phyloP scores from a whole-genome alignment of 352 stramenopile genomes.

The Globisporangium okanoganense region DNA sequence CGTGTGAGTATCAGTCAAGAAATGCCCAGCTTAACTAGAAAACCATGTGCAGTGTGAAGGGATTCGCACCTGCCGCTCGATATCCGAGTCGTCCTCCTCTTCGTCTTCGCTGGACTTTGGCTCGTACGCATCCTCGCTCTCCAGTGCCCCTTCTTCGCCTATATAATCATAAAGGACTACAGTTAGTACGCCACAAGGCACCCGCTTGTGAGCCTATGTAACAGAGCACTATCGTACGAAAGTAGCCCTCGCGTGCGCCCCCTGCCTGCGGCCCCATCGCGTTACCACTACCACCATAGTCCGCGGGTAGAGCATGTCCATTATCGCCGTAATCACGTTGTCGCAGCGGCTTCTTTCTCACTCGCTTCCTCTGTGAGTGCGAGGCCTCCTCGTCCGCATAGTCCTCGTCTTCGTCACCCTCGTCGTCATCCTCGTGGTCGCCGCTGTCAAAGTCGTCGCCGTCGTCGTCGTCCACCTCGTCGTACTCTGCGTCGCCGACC shows the following conservation, averaged over 20 bases:
- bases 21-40: background rate
- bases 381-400: slow-evolving; percentile 1
- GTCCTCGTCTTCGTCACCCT: slow-evolving; percentile 7
- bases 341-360: background rate
- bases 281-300: background rate
- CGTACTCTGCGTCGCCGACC: slow-evolving; percentile 17
- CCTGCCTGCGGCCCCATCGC: background rate
- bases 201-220: background rate
- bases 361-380: background rate
- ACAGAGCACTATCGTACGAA: slow-evolving; percentile 1
- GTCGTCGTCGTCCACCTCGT: slow-evolving; percentile 18
- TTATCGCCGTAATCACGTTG: background rate
- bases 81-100: slow-evolving; percentile 81
- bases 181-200: background rate
- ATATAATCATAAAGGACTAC: background rate
- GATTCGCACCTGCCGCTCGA: slow-evolving; percentile 54
- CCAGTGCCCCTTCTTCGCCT: slow-evolving; percentile 23
- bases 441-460: slow-evolving; percentile 9
- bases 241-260: background rate
- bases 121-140: slow-evolving; percentile 56
- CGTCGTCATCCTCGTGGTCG: slow-evolving; percentile 17
- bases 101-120: slow-evolving; percentile 64
- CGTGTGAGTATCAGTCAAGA: background rate
- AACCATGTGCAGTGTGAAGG: too few species aligned
- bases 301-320: background rate